Evolutionary conservation across 2,329 filamentous ascomycete genomes (phyloP), one percentile per base, ranked within the genome.

Genomic region (Macrophomina phaseolina): DNA sequence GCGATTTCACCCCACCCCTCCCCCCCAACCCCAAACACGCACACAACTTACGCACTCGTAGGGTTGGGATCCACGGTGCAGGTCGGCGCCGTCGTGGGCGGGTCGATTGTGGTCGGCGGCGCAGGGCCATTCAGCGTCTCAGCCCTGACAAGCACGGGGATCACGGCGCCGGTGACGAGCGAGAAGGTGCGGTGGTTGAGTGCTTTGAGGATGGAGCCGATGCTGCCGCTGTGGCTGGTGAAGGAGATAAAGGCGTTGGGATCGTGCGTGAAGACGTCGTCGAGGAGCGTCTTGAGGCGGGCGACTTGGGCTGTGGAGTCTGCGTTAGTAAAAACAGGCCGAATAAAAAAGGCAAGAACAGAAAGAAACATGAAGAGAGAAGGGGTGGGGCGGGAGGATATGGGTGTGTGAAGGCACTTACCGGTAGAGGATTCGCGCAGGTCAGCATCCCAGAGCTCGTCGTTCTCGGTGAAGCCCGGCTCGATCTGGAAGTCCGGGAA

Each of bases 91-190:
- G 53, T 60, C 32, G 64, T 66, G 3, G 51, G 45, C 12, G 64
- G 64, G 7, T 66, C 64, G 18, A 66, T 52, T 2, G 32, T 28
- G n/a, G 42, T 51, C 5, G 53, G 40, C 14, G 64, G 64, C 5
- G 64, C 18, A 11, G 56, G 36, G 0, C 65, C 65, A 4, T 12
- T 2, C 1, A 82, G 64, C 0, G 78, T 84, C 70, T 86, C 82
- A 0, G 85, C 88, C 76, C 85, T 87, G 40, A 92, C 85, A 1
- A 92, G 81, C 2, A 90, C 87, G 0, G 90, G 89, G 34, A 92
- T 89, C 7, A 90, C 85, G 67, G 88, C 85, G 8, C 90, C 90
- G 0, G 90, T 92, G n/a, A 81, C 81, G 12, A 92, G 79, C 2
- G 79, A 75, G 73, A 91, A 92, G 2, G 77, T 69, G n/a, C 84